Evolutionary conservation across 2,329 filamentous ascomycete species (phyloP), one percentile per base, ranked within the genome.

Genomic region (Stylonectria norvegica): DNA sequence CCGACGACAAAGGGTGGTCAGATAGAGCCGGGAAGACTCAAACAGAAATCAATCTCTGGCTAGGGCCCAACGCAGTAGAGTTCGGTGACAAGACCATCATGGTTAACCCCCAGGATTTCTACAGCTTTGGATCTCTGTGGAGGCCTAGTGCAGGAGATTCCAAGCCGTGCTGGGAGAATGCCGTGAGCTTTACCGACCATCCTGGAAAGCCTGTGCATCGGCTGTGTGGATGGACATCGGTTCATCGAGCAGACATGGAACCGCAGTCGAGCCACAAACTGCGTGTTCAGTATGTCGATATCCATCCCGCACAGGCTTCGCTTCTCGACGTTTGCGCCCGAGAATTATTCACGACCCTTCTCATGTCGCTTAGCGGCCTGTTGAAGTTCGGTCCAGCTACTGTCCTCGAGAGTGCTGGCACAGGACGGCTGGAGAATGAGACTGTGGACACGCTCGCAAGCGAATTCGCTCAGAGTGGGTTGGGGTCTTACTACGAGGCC

Each of bases 21-120:
- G 22, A 30, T 12, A 31, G 22, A n/a, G 17, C 35, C 12, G 23
- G 19, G 14, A 33, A 20, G 5, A 34, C 28, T 2, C 25, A 45
- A 30, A 23, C 17, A n/a, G 45, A 50, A 18, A 36, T 50, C 23
- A 36, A 36, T 17, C 25, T 52, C 3, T 52, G 49, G 49, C 34
- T 46, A 27, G 37, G 40, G 3, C 35, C 46, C 14, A 28, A 34
- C 15, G 25, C 34, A 14, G 32, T 40, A 2, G n/a, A 35, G 5
- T 36, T 38, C 15, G 15, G 30, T 6, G 19, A 25, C 3, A 17
- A 30, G 6, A 20, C 11, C 27, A 20, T 20, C 9, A 19, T 6
- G 8, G 8, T 11, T 14, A 7, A 6, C 14, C 14, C 6, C 6
- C 28, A 30, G 28, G 28, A 15, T 25, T 14, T 10, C 14, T 30